phyloP scores from a whole-genome alignment of 2,329 filamentous ascomycete species.

The Cladophialophora yegresii region DNA sequence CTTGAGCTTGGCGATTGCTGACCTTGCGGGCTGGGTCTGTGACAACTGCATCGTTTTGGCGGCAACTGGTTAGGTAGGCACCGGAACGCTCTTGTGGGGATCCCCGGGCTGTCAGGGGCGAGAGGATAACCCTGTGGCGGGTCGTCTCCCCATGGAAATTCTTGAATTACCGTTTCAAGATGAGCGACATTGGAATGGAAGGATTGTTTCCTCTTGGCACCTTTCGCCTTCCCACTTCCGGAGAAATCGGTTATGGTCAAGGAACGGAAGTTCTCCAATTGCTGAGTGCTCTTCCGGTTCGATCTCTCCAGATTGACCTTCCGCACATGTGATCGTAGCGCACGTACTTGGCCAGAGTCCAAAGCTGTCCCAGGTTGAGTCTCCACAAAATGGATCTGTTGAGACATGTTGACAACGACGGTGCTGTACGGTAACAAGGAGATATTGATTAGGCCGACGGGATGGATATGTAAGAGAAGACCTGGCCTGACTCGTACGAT shows the following conservation, averaged over 20 bases:
- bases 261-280: constrained; percentile 23
- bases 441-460: constrained; percentile 2
- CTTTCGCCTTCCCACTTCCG: constrained; percentile 15
- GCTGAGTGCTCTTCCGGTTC: constrained; percentile 20
- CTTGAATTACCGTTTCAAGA: constrained; percentile 18
- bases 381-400: constrained; percentile 24
- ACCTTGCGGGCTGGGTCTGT: neutral
- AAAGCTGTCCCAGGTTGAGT: constrained; percentile 19
- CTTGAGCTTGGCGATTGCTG: neutral
- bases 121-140: constrained; percentile 2
- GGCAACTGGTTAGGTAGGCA: constrained; percentile 1
- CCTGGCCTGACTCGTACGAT: neutral
- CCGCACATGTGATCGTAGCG: constrained; percentile 22
- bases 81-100: constrained; percentile 8
- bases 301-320: constrained; percentile 22
- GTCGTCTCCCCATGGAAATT: constrained; percentile 13
- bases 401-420: constrained; percentile 5
- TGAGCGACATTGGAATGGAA: neutral
- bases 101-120: neutral
- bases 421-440: neutral
- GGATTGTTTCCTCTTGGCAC: constrained; percentile 13
- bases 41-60: constrained; percentile 1
- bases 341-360: constrained; percentile 19
- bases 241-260: constrained; percentile 22
- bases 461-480: constrained; percentile 10